Evolutionary conservation across 768 basidiomycete genomes (phyloP).

Genomic region (Amanita muscaria): DNA sequence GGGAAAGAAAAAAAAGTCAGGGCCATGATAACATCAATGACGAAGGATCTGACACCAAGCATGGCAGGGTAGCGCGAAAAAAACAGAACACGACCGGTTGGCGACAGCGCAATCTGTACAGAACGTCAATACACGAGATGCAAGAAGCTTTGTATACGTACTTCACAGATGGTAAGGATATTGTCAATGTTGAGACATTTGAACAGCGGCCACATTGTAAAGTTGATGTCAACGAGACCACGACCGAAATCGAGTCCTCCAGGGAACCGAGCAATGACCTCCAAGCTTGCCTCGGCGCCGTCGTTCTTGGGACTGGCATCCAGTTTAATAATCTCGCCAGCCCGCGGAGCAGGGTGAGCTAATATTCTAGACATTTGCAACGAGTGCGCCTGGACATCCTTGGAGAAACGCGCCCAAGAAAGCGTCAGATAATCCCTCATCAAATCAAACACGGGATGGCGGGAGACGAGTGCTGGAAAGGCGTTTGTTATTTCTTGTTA

Average conservation of each 20-base stretch:
- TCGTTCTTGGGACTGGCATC: slow-evolving; percentile 69
- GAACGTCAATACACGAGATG: background rate
- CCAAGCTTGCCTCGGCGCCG: slow-evolving; percentile 45
- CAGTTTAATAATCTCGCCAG: slow-evolving; percentile 78
- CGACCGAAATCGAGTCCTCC: slow-evolving; percentile 91
- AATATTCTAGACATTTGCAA: slow-evolving; percentile 84
- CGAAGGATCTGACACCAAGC: slow-evolving; percentile 55
- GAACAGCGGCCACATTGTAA: slow-evolving; percentile 96
- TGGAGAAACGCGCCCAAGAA: slow-evolving; percentile 89
- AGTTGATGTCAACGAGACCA: slow-evolving; percentile 88
- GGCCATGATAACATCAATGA: background rate
- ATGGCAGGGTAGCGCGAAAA: slow-evolving; percentile 85
- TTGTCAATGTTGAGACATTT: slow-evolving; percentile 90
- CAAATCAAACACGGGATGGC: slow-evolving; percentile 89
- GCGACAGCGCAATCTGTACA: slow-evolving; percentile 57
- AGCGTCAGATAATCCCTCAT: slow-evolving; percentile 96
- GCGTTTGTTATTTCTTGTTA: too few relatives aligned
- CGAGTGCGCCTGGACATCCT: slow-evolving; percentile 89
- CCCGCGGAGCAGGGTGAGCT: slow-evolving; percentile 79
- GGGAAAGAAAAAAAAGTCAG: slow-evolving; percentile 9
- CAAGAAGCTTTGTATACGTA: slow-evolving; percentile 17
- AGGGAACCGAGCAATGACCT: slow-evolving; percentile 84
- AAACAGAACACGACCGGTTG: slow-evolving; percentile 70
- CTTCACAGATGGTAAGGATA: slow-evolving; percentile 88
- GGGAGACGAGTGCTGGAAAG: slow-evolving; percentile 86